Conservation (phyloP, 345 rosid species). For the Eutrema yunnanense region DNA sequence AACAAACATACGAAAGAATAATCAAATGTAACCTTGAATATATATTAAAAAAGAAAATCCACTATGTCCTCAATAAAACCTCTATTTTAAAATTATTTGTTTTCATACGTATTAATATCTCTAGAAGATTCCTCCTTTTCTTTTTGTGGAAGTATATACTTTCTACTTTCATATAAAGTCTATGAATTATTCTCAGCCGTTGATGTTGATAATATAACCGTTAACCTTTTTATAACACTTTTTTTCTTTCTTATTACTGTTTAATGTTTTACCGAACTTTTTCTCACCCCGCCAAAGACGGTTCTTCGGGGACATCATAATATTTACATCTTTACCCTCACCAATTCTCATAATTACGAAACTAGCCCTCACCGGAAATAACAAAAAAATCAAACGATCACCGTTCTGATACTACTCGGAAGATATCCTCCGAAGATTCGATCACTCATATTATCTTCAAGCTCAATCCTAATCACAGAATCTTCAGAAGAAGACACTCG, state of each 20-base stretch:
- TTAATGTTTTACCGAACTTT: slow-evolving; percentile 30
- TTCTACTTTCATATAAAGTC: background rate
- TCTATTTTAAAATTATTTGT: background rate
- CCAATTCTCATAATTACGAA: slow-evolving; percentile 15
- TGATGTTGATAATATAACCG: slow-evolving; percentile 16
- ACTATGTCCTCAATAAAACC: background rate
- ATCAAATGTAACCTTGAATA: slow-evolving; percentile 11
- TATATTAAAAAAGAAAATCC: background rate
- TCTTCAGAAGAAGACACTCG: slow-evolving; percentile 35
- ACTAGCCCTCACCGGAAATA: slow-evolving; percentile 5
- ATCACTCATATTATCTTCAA: slow-evolving; percentile 33
- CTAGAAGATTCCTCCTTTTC: background rate
- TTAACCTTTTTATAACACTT: slow-evolving; percentile 22
- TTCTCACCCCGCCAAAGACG: slow-evolving; percentile 43
- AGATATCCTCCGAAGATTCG: slow-evolving; percentile 49
- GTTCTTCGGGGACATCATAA: slow-evolving; percentile 17
- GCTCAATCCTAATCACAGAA: slow-evolving; percentile 46
- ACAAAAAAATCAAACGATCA: slow-evolving; percentile 34
- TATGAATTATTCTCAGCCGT: slow-evolving; percentile 25
- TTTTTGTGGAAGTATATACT: slow-evolving; percentile 2
- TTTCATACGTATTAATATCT: background rate
- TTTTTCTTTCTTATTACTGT: slow-evolving; percentile 12
- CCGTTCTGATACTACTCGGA: slow-evolving; percentile 47
- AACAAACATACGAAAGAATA: slow-evolving; percentile 29
- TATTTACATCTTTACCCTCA: slow-evolving; percentile 56